These are phyloP conservation scores for Marchantia polymorpha DNA, from an alignment of 225 moss, liverwort and hornwort species.

Conservation along the genomic window DNA sequence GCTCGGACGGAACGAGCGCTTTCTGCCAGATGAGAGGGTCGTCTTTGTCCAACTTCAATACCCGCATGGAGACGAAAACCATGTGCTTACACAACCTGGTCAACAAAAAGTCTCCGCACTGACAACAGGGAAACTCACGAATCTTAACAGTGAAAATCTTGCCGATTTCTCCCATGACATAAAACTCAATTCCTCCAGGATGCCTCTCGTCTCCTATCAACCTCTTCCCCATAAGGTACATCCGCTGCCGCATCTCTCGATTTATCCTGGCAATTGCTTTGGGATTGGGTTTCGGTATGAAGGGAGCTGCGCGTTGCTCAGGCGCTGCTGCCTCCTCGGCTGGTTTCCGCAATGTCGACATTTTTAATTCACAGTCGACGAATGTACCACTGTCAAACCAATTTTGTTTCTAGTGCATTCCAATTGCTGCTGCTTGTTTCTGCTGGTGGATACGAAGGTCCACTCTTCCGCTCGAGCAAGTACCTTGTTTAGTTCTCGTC, in stretches of 20 bases:
- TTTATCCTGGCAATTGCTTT: conserved; percentile 33
- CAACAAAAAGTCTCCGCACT: conserved; percentile 43
- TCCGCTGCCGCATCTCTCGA: conserved; percentile 43
- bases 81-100: conserved; percentile 41
- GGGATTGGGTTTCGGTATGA: conserved; percentile 18
- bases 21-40: conserved; percentile 42
- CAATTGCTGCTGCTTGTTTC: not conserved
- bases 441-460: not conserved
- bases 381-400: not conserved
- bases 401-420: too few species aligned
- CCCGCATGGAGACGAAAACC: conserved; percentile 37
- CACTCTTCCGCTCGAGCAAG: not conserved
- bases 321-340: not conserved
- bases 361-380: not conserved
- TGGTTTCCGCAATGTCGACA: not conserved
- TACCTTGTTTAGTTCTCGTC: not conserved
- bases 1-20: conserved; percentile 37
- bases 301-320: conserved; percentile 24
- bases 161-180: conserved; percentile 45
- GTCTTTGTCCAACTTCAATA: conserved; percentile 30
- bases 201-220: conserved; percentile 22
- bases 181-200: conserved; percentile 25
- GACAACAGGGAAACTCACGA: conserved; percentile 33
- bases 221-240: conserved; percentile 46
- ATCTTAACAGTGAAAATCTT: conserved; percentile 40